A percentile compares a stretch with the other conserved stretches of the same genome.
phyloP scores from a whole-genome alignment of 2,329 filamentous ascomycete genomes.

The Metarhizium robertsii region DNA sequence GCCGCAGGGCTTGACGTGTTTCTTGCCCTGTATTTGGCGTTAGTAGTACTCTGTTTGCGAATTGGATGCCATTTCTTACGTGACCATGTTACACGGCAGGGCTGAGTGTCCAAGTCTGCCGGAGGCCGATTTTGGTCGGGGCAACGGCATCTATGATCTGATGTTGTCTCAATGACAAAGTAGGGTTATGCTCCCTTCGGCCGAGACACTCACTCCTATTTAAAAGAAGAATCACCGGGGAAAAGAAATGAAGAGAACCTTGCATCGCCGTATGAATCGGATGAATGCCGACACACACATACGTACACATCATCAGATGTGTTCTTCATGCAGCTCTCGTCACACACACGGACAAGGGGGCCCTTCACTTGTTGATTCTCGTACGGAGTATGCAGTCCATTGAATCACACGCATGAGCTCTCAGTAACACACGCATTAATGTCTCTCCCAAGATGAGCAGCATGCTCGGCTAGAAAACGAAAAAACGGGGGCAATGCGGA shows the following conservation, averaged over 20 bases:
- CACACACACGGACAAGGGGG: not conserved
- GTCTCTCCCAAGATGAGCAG: not conserved
- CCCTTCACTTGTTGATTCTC: not conserved
- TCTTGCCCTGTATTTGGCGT: too few species aligned
- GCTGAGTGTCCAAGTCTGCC: not conserved
- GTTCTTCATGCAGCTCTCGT: not conserved
- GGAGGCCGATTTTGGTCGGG: not conserved
- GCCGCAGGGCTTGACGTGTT: too few species aligned
- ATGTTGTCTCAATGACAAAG: too few species aligned
- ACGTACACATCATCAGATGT: not conserved
- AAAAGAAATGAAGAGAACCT: not conserved
- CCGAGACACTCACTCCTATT: not conserved
- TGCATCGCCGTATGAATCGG: not conserved
- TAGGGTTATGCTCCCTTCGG: too few species aligned
- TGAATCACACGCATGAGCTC: not conserved
- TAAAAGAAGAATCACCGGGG: not conserved
- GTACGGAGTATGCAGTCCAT: not conserved
- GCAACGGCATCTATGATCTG: too few species aligned
- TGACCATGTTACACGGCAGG: not conserved
- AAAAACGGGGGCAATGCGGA: not conserved
- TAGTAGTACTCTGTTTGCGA: too few species aligned
- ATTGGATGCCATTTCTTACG: not conserved
- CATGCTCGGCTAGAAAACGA: not conserved
- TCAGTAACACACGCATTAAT: not conserved
- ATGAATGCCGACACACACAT: not conserved